Evolutionary conservation across 1,284 basidiomycete genomes (phyloP).

Genomic region (Boletus hoseneyae): DNA sequence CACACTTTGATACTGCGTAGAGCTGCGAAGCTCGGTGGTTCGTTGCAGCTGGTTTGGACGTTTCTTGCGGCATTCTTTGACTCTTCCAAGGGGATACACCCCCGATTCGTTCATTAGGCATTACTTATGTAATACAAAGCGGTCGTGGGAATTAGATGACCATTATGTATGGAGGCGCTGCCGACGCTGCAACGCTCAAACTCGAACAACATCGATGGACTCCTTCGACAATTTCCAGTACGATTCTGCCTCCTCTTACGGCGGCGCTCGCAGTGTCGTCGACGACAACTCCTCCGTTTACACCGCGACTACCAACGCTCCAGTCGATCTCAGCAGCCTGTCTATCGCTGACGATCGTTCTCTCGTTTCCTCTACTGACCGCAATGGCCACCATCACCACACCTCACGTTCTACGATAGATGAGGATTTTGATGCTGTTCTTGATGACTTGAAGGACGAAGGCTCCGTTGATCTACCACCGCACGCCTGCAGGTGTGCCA

Average conservation of each 20-base stretch:
- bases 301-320: slow-evolving; percentile 64
- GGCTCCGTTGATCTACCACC: slow-evolving; percentile 78
- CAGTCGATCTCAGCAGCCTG: slow-evolving; percentile 63
- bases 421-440: slow-evolving; percentile 81
- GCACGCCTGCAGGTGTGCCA: slow-evolving; percentile 88
- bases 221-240: slow-evolving; percentile 87
- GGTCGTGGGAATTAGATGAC: slow-evolving; percentile 32
- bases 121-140: slow-evolving; percentile 13
- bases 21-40: neutral
- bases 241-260: slow-evolving; percentile 74
- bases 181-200: slow-evolving; percentile 3
- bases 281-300: slow-evolving; percentile 87
- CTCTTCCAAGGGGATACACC: slow-evolving; percentile 2
- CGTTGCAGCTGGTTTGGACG: slow-evolving; percentile 6
- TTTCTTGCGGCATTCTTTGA: slow-evolving; percentile 13
- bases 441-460: slow-evolving; percentile 88
- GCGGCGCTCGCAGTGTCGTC: slow-evolving; percentile 66
- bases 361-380: slow-evolving; percentile 38
- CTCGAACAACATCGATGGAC: slow-evolving; percentile 55
- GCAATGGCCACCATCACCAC: slow-evolving; percentile 37
- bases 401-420: slow-evolving; percentile 49
- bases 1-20: neutral
- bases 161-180: slow-evolving; percentile 10
- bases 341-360: slow-evolving; percentile 58
- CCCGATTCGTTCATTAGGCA: slow-evolving; percentile 17